These are phyloP conservation scores for Nidula microcarpa DNA, from an alignment of 768 basidiomycete genomes.

Conservation along the genomic window DNA sequence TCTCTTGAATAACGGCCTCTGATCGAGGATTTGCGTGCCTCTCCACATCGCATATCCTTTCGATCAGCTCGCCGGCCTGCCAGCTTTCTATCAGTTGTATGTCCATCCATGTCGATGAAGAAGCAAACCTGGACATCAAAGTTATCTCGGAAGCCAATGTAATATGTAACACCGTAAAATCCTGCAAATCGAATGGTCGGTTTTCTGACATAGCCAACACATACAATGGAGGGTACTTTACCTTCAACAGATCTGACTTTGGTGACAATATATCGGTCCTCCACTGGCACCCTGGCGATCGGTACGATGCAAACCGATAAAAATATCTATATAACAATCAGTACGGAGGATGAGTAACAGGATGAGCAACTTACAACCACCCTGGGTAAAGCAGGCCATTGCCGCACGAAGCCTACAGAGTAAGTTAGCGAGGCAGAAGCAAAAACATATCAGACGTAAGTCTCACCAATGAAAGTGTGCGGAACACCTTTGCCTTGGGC, in stretches of 20 bases:
- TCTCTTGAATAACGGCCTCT: slow-evolving; percentile 29
- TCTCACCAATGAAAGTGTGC: slow-evolving; percentile 53
- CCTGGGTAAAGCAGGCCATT: slow-evolving; percentile 67
- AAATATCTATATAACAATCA: slow-evolving; percentile 43
- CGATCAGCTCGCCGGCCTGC: slow-evolving; percentile 43
- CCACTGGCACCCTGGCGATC: slow-evolving; percentile 39
- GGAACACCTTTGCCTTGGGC: slow-evolving; percentile 54
- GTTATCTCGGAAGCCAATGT: slow-evolving; percentile 61
- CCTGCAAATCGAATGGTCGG: slow-evolving; percentile 22
- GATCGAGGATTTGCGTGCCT: slow-evolving; percentile 27
- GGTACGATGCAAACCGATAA: slow-evolving; percentile 54
- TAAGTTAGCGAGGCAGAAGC: no score
- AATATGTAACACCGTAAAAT: slow-evolving; percentile 59
- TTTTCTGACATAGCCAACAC: neutral
- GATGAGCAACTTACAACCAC: slow-evolving; percentile 46
- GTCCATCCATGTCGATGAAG: neutral
- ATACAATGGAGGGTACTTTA: slow-evolving; percentile 7
- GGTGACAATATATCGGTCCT: slow-evolving; percentile 52
- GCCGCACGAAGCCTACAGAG: slow-evolving; percentile 48
- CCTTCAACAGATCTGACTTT: slow-evolving; percentile 58
- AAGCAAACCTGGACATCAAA: slow-evolving; percentile 41
- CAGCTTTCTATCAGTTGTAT: neutral
- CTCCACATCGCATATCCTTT: slow-evolving; percentile 50
- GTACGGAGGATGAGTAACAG: neutral
- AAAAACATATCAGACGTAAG: neutral